Evolutionary conservation across 2,329 filamentous ascomycete genomes (phyloP).

Genomic region (Ophiostoma sp.): DNA sequence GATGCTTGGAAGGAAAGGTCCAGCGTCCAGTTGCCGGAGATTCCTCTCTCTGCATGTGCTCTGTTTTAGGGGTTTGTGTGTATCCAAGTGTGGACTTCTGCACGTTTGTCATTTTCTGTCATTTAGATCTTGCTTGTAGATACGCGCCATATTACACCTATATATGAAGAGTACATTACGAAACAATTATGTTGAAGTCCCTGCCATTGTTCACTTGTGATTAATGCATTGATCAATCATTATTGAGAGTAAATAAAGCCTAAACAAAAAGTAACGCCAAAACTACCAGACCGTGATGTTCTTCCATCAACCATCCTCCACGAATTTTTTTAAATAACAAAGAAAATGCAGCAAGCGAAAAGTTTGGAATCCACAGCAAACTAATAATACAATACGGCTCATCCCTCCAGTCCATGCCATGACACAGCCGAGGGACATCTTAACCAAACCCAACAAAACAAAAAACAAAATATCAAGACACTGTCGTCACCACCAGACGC

Average conservation of each 20-base stretch:
- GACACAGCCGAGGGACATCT: background rate
- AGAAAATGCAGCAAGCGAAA: background rate
- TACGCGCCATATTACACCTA: conserved; percentile 5
- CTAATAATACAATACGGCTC: background rate
- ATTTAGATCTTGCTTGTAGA: conserved; percentile 8
- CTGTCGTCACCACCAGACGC: no score
- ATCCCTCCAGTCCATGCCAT: no score
- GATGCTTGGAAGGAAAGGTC: background rate
- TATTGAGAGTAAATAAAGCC: background rate
- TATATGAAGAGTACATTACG: background rate
- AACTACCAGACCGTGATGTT: background rate
- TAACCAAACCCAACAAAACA: background rate
- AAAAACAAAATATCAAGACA: background rate
- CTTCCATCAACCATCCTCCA: background rate
- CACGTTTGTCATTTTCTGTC: conserved; percentile 4
- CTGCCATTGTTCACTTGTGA: background rate
- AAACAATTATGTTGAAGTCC: background rate
- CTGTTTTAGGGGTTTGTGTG: background rate
- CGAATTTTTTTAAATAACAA: background rate
- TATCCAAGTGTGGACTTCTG: background rate
- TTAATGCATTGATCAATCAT: background rate
- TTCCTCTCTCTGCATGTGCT: background rate
- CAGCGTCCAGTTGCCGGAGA: background rate
- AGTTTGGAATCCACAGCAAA: background rate
- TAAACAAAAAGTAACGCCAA: background rate